A percentile compares a stretch with the other conserved stretches of the same genome.
These are phyloP conservation scores for Lippia alba DNA, from an alignment of 305 asterid genomes.

Conservation along the genomic window DNA sequence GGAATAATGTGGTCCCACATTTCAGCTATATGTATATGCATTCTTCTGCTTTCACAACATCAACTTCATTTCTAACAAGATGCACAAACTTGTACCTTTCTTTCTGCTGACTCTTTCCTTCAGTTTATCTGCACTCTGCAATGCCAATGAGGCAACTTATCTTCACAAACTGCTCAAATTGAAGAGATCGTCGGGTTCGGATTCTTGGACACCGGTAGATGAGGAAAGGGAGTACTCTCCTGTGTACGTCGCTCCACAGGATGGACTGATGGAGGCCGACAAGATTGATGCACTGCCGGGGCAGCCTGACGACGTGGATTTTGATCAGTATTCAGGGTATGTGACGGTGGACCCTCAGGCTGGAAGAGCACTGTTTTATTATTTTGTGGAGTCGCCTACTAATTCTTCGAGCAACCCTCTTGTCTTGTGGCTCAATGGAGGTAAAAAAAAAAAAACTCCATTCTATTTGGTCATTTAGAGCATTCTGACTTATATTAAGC, in stretches of 20 bases:
- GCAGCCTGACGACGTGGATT: slow-evolving; percentile 41
- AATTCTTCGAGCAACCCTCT: slow-evolving; percentile 53
- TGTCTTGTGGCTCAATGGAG: slow-evolving; percentile 72
- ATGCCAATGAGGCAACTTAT: slow-evolving; percentile 31
- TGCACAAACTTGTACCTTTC: slow-evolving; percentile 23
- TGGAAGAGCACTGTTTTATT: slow-evolving; percentile 60
- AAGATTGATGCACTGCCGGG: slow-evolving; percentile 45
- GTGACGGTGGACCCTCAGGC: slow-evolving; percentile 56
- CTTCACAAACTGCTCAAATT: slow-evolving; percentile 30
- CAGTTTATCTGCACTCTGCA: slow-evolving; percentile 6
- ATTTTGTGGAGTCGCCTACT: slow-evolving; percentile 50
- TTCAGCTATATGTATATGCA: background rate
- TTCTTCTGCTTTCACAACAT: background rate
- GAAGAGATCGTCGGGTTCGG: background rate
- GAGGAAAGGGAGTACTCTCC: background rate
- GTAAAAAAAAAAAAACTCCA: slow-evolving; percentile 28
- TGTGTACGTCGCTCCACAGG: slow-evolving; percentile 42
- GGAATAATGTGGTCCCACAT: background rate
- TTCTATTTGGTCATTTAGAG: too few relatives aligned
- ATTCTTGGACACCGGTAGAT: background rate
- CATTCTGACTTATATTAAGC: too few relatives aligned
- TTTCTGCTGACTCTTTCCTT: slow-evolving; percentile 16
- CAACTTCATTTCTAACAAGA: slow-evolving; percentile 5
- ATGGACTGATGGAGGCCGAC: slow-evolving; percentile 45
- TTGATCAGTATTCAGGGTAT: slow-evolving; percentile 53